Evolutionary conservation across 2,329 filamentous ascomycete species (phyloP).

Genomic region (Trichoderma hamatum): DNA sequence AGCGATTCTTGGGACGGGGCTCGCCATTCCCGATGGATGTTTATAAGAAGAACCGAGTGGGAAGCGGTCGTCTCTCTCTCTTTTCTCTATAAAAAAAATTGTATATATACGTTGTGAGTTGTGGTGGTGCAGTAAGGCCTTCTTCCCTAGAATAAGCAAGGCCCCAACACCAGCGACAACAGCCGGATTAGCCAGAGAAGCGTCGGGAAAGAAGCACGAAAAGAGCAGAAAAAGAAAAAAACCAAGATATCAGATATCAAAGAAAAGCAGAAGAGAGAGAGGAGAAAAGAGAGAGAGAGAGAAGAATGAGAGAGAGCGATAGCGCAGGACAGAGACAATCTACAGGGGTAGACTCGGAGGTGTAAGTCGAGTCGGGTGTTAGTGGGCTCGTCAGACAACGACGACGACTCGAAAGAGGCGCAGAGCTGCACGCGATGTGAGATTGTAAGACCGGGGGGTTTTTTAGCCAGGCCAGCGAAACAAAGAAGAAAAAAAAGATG

Average conservation of each 20-base stretch:
- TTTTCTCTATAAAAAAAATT: background rate
- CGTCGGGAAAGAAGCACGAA: background rate
- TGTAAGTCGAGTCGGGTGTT: slow-evolving; percentile 12
- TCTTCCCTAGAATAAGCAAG: background rate
- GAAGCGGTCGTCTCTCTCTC: background rate
- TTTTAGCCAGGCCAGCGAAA: background rate
- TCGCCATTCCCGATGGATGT: background rate
- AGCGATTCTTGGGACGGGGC: background rate
- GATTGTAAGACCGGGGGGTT: slow-evolving; percentile 7
- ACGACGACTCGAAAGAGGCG: slow-evolving; percentile 11
- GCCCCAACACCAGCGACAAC: background rate
- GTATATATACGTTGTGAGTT: background rate
- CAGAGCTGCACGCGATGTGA: slow-evolving; percentile 22
- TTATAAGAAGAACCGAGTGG: background rate
- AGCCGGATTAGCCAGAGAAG: background rate
- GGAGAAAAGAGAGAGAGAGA: slow-evolving; percentile 1
- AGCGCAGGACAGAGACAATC: background rate
- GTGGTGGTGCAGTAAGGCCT: background rate
- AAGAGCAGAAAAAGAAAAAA: background rate
- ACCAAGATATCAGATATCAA: background rate
- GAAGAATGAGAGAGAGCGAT: background rate
- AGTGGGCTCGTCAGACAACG: slow-evolving; percentile 17
- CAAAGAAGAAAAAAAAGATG: background rate
- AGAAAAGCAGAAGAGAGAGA: background rate
- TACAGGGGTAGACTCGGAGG: slow-evolving; percentile 5